A percentile compares a stretch with the other conserved stretches of the same genome.
Conservation (phyloP, 1,284 basidiomycete genomes). For the Polyporus tsugae region DNA sequence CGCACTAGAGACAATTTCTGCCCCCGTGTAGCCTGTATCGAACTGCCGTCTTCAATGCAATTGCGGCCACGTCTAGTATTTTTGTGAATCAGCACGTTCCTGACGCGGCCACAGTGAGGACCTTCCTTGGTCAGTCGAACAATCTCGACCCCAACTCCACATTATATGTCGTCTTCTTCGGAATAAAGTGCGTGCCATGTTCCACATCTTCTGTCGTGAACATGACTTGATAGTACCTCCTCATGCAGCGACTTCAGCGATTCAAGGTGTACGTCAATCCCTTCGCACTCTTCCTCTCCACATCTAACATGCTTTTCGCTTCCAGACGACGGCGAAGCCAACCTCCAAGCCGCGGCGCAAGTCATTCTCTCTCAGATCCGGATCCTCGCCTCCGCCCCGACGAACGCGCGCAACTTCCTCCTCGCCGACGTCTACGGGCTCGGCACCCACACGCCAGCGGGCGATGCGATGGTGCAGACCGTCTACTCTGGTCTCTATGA, state of each 20-base stretch:
- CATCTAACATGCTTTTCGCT: too few species aligned
- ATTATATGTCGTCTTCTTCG: slow-evolving; percentile 47
- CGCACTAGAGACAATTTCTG: too few species aligned
- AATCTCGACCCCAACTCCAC: slow-evolving; percentile 43
- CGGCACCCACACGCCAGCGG: slow-evolving; percentile 37
- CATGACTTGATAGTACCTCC: neutral
- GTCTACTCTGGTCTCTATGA: slow-evolving; percentile 39
- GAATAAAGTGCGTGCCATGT: slow-evolving; percentile 47
- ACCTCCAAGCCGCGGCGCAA: slow-evolving; percentile 45
- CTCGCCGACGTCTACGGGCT: slow-evolving; percentile 44
- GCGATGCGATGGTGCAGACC: slow-evolving; percentile 43
- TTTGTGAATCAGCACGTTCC: too few species aligned
- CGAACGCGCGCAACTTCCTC: slow-evolving; percentile 42
- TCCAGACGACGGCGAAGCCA: slow-evolving; percentile 39
- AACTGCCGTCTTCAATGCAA: too few species aligned
- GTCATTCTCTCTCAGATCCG: slow-evolving; percentile 44
- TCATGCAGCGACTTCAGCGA: slow-evolving; percentile 40
- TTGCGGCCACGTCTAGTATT: too few species aligned
- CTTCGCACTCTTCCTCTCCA: neutral
- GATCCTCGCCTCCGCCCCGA: slow-evolving; percentile 40
- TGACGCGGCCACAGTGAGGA: slow-evolving; percentile 31
- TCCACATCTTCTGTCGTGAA: too few species aligned
- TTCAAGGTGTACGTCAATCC: slow-evolving; percentile 35
- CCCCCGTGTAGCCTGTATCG: too few species aligned
- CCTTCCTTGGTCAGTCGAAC: slow-evolving; percentile 44